Evolutionary conservation across 1,139 yeast species (phyloP), one percentile per base, ranked within the genome.

Genomic region (Yamadazyma diospyri): DNA sequence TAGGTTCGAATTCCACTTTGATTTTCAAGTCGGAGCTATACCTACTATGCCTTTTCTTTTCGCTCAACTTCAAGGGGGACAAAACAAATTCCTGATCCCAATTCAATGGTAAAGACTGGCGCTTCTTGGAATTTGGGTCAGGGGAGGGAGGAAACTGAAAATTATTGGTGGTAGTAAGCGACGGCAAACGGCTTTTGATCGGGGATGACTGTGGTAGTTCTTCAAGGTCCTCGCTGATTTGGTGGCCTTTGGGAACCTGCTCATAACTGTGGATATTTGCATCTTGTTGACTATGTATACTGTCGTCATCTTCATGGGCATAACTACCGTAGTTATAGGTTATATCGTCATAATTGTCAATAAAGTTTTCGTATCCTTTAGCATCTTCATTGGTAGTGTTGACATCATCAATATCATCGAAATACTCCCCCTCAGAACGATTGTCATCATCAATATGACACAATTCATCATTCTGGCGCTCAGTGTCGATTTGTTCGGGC

Each of bases 1-100:
- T 20, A n/a, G 15, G 20, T 43, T 69, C 74, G 46, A 69, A 69
- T 42, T 69, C 75, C 9, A 69, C 74, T 41, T 58, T 61, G 11
- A 69, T 65, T 1, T 73, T 73, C 12, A 69, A 48, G 45, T 68
- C 72, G 36, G 71, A 63, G 40, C 62, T 68, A 43, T 63, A 67
- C 14, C 75, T 51, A 9, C 61, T 56, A 41, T 69, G 75, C 21
- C 48, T 48, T 30, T 50, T 50, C 27, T 33, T 24, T 29, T 38
- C 41, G 10, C 57, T 59, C 32, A 69, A 50, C 38, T 69, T 69
- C 35, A 69, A 57, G 7, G 75, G 75, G 12, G 72, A 66, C 32
- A 67, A 55, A 19, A 68, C 61, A 47, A 69, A 69, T n/a, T 63
- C 67, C 12, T 53, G 55, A 18, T 56, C 60, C 16, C 52, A 38